Percentiles rank a stretch among this genome's conserved stretches.
Conservation (phyloP, 306 rosid species). For the Gleditsia sinensis region DNA sequence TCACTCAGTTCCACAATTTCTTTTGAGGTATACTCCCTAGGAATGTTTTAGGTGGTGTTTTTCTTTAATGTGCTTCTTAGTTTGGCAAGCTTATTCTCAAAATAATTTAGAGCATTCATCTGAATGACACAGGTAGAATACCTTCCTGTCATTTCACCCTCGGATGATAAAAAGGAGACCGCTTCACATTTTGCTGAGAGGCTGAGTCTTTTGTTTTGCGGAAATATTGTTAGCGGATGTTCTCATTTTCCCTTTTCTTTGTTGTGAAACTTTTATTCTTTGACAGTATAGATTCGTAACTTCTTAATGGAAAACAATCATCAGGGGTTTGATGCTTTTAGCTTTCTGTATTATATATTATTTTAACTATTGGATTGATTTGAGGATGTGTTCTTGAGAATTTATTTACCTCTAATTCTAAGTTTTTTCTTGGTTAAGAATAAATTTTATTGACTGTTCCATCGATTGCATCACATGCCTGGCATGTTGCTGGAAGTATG, state of each 20-base stretch:
- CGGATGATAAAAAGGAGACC: constrained; percentile 69
- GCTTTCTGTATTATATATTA: no score
- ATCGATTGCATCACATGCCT: not conserved
- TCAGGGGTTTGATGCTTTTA: not conserved
- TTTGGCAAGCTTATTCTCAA: constrained; percentile 11
- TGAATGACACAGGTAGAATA: constrained; percentile 82
- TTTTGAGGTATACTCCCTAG: constrained; percentile 70
- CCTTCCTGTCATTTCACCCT: constrained; percentile 83
- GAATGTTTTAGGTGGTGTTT: not conserved
- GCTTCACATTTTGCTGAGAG: constrained; percentile 68
- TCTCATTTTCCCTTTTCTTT: no score
- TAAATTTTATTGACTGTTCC: not conserved
- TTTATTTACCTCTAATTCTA: not conserved
- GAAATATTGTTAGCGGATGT: not conserved
- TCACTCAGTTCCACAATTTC: constrained; percentile 68
- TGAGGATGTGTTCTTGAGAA: not conserved
- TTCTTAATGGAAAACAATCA: not conserved
- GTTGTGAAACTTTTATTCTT: no score
- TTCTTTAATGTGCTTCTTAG: not conserved
- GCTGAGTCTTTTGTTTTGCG: constrained; percentile 60
- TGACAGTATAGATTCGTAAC: no score
- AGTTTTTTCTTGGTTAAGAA: not conserved
- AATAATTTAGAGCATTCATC: constrained; percentile 25
- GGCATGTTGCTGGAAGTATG: not conserved
- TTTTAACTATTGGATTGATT: constrained; percentile 15